Evolutionary conservation across 805 yeast species (phyloP), one percentile per base, ranked within the genome.

Genomic region (Yamadazyma akitaensis): DNA sequence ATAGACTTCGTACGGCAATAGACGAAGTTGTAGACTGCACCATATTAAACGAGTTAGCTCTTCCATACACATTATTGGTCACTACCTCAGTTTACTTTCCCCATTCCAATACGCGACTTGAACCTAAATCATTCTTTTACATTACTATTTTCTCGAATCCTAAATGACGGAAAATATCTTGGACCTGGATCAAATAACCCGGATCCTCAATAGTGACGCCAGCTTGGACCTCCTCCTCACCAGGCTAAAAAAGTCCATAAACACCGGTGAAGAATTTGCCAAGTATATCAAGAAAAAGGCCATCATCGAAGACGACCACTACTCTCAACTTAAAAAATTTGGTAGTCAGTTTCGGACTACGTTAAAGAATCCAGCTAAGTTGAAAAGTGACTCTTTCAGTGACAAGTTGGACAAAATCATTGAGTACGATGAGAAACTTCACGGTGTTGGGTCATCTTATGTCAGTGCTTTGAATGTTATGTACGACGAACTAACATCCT

Each of bases 251-350:
- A 92, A 85, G 63, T 81, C 90, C 48, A 74, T 91, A 37, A 75
- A 76, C 50, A 83, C 96, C 0, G 84, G 95, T 53, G 96, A 90
- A 58, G 98, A 94, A 60, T 84, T 89, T 56, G 74, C 88, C 25
- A 80, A 81, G 54, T 94, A 80, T 63, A 70, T 92, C 46, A 85
- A 85, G 61, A 87, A 84, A 65, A 85, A 87, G 57, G 89, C 89
- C 25, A 68, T 78, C 30, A 75, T 84, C 43, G 97, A 89, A 63
- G 87, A 84, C 53, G 95, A 85, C 48, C 87, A 88, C 62, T 80
- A 80, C 36, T 76, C 76, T 46, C 96, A 88, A 57, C 66, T 88
- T 53, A 81, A 81, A 56, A 88, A 90, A 65, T 80, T 84, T 28
- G 79, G 88, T 1, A 70, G 77, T 19, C 77, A 82, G 45, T 75